Evolutionary conservation across 164 flowering plant species (phyloP).

Genomic region (Hamamelis virginiana): DNA sequence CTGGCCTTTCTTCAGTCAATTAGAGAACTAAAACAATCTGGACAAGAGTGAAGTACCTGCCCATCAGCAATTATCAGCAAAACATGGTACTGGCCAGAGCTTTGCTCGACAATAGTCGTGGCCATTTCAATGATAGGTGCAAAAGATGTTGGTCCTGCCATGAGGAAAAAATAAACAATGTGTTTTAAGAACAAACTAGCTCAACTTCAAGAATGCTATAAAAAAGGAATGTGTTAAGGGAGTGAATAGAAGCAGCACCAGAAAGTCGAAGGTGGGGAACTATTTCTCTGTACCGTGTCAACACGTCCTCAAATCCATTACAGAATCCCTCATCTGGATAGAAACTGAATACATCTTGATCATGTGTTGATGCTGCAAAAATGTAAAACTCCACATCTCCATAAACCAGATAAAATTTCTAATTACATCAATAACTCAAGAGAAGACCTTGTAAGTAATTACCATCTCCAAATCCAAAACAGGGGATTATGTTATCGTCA

Average conservation of each 20-base stretch:
- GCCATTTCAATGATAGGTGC: constrained; percentile 89
- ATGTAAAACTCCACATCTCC: neutral
- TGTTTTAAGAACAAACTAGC: neutral
- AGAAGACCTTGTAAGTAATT: neutral
- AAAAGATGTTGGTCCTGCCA: constrained; percentile 87
- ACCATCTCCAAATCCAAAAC: constrained; percentile 53
- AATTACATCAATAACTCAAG: too few relatives aligned
- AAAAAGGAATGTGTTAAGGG: neutral
- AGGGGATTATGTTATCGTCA: constrained; percentile 44
- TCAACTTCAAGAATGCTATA: neutral
- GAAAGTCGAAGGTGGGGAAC: constrained; percentile 58
- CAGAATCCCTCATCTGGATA: constrained; percentile 41
- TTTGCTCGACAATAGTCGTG: constrained; percentile 72
- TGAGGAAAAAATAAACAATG: neutral
- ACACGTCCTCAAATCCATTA: constrained; percentile 58
- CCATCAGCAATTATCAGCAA: constrained; percentile 91
- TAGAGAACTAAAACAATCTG: too few relatives aligned
- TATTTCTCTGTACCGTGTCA: constrained; percentile 51
- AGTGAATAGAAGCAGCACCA: constrained; percentile 26
- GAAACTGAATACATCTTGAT: constrained; percentile 66
- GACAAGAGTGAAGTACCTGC: constrained; percentile 47
- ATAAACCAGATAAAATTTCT: neutral
- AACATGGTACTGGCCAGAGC: constrained; percentile 89
- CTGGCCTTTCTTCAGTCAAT: too few relatives aligned
- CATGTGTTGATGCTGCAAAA: constrained; percentile 64